phyloP scores from a whole-genome alignment of 768 basidiomycete genomes.

The Agaricus blazei region DNA sequence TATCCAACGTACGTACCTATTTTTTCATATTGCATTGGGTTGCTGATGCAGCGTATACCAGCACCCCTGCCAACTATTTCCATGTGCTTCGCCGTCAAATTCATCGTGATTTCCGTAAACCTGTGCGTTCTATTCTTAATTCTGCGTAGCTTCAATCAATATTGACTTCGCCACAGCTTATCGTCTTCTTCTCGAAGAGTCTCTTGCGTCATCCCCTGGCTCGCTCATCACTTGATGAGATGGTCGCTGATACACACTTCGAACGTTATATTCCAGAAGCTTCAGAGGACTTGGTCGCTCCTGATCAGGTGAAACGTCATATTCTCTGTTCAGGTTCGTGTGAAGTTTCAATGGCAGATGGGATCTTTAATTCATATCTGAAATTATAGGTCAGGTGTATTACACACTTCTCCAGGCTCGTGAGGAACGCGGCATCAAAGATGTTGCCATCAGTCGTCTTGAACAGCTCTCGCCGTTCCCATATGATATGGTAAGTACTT shows the following conservation, averaged over 20 bases:
- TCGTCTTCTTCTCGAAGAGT: conserved; percentile 96
- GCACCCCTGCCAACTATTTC: conserved; percentile 97
- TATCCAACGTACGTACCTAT: conserved; percentile 77
- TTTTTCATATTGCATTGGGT: background rate
- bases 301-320: conserved; percentile 88
- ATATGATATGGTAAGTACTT: conserved; percentile 73
- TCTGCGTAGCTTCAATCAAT: background rate
- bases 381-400: conserved; percentile 83
- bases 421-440: conserved; percentile 84
- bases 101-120: conserved; percentile 98
- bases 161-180: conserved; percentile 44
- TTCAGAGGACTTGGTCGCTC: conserved; percentile 65
- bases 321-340: conserved; percentile 76
- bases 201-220: conserved; percentile 93
- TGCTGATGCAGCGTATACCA: conserved; percentile 23
- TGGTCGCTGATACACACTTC: conserved; percentile 87
- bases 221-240: conserved; percentile 81
- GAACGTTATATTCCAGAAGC: conserved; percentile 89
- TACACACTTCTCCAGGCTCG: conserved; percentile 84
- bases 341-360: background rate
- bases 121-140: conserved; percentile 40
- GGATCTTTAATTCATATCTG: background rate
- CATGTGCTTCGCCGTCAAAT: conserved; percentile 96
- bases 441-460: conserved; percentile 89
- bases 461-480: conserved; percentile 98